These are phyloP conservation scores for Leccinellum rugosiceps DNA, from an alignment of 768 basidiomycete species.

Conservation along the genomic window DNA sequence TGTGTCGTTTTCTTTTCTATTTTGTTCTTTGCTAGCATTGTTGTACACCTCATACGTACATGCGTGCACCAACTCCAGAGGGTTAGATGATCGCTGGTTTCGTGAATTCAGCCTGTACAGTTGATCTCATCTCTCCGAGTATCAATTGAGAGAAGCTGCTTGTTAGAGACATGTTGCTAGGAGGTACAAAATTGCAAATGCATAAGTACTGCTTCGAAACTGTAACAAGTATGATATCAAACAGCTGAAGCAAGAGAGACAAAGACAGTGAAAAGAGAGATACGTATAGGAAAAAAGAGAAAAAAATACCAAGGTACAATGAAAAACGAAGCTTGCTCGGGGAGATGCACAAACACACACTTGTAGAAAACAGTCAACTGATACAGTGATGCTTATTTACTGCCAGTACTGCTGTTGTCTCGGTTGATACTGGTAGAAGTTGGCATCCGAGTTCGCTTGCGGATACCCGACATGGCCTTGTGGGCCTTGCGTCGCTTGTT, in stretches of 20 bases:
- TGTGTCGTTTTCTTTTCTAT: background rate
- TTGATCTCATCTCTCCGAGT: background rate
- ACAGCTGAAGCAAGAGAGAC: conserved; percentile 27
- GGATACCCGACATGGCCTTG: conserved; percentile 49
- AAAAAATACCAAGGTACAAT: conserved; percentile 1
- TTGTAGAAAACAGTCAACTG: background rate
- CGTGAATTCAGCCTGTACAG: background rate
- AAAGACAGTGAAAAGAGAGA: conserved; percentile 4
- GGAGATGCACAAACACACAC: background rate
- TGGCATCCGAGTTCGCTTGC: conserved; percentile 55
- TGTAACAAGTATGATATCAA: conserved; percentile 28
- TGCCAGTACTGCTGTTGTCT: conserved; percentile 60
- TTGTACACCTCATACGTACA: conserved; percentile 5
- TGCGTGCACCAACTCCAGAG: background rate
- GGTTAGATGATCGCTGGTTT: background rate
- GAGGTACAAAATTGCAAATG: conserved; percentile 24
- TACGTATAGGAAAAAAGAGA: conserved; percentile 7
- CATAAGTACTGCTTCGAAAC: conserved; percentile 24
- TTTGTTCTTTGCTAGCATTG: background rate
- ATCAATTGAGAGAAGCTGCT: conserved; percentile 10
- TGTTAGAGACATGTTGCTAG: conserved; percentile 24
- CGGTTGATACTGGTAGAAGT: conserved; percentile 71
- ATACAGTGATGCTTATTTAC: conserved; percentile 13
- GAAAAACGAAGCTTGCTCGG: conserved; percentile 6
- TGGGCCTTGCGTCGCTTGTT: conserved; percentile 32